phyloP scores from a whole-genome alignment of 2,329 filamentous ascomycete species.

The Arthrobotrys musiformis region DNA sequence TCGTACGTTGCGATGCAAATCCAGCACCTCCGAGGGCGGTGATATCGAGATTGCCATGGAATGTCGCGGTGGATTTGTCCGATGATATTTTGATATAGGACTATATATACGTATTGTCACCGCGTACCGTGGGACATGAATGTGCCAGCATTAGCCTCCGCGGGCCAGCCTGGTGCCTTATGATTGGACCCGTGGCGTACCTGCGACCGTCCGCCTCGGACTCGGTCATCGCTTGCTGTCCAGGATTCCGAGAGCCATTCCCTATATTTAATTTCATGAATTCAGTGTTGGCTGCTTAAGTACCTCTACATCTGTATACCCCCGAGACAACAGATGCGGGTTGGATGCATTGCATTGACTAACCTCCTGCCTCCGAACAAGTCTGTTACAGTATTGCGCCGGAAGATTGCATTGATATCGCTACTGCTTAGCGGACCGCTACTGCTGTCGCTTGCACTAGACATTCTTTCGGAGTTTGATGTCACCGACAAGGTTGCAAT shows the following conservation, averaged over 20 bases:
- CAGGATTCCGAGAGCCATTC: slow-evolving; percentile 30
- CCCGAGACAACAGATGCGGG: not conserved
- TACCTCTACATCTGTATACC: too few species aligned
- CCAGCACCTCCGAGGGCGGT: slow-evolving; percentile 80
- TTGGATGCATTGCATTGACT: not conserved
- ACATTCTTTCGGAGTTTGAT: not conserved
- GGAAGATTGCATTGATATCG: not conserved
- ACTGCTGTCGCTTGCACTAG: not conserved
- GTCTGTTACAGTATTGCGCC: not conserved
- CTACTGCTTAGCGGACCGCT: not conserved
- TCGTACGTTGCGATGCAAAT: slow-evolving; percentile 81
- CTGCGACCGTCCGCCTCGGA: slow-evolving; percentile 47
- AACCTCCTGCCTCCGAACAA: slow-evolving; percentile 24
- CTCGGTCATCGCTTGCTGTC: slow-evolving; percentile 50
- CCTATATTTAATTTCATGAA: not conserved
- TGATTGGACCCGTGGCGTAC: slow-evolving; percentile 7
- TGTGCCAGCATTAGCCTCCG: not conserved
- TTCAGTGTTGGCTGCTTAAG: slow-evolving; percentile 4
- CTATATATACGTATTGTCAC: slow-evolving; percentile 61
- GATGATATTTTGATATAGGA: slow-evolving; percentile 65
- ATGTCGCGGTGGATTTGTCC: slow-evolving; percentile 65
- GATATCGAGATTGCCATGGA: slow-evolving; percentile 78
- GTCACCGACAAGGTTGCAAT: too few species aligned
- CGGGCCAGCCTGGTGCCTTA: not conserved
- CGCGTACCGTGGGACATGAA: not conserved